Conservation (phyloP, 2,329 filamentous ascomycete species). For the Xylaria sp. region DNA sequence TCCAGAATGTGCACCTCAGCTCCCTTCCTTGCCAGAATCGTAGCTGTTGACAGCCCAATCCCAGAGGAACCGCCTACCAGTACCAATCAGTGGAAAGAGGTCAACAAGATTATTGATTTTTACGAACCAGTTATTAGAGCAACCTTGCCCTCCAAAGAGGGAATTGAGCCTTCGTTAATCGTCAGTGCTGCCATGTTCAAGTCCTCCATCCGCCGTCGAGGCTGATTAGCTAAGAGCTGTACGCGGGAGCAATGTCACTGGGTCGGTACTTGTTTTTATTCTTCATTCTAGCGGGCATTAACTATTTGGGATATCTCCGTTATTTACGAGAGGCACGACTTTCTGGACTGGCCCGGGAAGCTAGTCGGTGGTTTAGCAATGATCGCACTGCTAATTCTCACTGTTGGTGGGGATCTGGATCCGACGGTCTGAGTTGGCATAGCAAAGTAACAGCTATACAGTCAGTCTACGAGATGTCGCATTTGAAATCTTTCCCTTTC, state of each 20-base stretch:
- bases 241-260: background rate
- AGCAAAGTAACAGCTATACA: background rate
- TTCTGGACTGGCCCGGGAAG: too few species aligned
- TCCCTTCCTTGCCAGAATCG: constrained; percentile 19
- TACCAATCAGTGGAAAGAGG: background rate
- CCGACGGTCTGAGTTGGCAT: too few species aligned
- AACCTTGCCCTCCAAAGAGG: constrained; percentile 27
- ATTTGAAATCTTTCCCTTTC: too few species aligned
- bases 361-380: background rate
- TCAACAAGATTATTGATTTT: background rate
- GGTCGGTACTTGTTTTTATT: background rate
- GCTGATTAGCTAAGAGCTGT: background rate
- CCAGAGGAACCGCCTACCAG: constrained; percentile 28
- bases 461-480: background rate
- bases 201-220: background rate
- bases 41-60: constrained; percentile 28
- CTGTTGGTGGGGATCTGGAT: background rate
- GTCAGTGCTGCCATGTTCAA: constrained; percentile 36
- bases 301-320: constrained; percentile 17
- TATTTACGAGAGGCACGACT: background rate
- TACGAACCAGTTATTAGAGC: constrained; percentile 32
- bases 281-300: background rate
- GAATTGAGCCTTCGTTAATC: constrained; percentile 43
- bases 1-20: constrained; percentile 31
- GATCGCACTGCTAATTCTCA: background rate